Evolutionary conservation across 2,329 filamentous ascomycete species (phyloP).

Genomic region (Emmonsiellopsis sp.): DNA sequence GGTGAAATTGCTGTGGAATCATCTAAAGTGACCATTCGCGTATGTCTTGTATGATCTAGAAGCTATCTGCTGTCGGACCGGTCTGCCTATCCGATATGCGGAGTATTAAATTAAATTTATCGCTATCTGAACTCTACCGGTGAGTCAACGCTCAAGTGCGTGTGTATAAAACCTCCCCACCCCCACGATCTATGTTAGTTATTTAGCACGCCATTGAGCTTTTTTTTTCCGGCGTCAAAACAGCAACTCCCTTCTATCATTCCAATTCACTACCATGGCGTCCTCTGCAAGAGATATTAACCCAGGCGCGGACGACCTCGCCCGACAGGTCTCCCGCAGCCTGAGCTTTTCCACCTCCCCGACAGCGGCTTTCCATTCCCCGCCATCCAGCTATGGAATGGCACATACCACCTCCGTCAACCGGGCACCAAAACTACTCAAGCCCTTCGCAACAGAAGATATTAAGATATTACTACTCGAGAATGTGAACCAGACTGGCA

Average conservation of each 20-base stretch:
- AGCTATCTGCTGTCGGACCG: no score
- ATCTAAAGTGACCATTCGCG: no score
- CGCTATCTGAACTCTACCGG: no score
- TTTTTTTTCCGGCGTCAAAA: not conserved
- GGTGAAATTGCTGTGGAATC: no score
- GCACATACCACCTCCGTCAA: constrained; percentile 36
- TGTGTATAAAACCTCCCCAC: not conserved
- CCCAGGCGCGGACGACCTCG: constrained; percentile 19
- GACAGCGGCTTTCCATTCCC: constrained; percentile 64
- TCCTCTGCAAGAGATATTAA: constrained; percentile 29
- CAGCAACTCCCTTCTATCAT: not conserved
- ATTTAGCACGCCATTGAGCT: not conserved
- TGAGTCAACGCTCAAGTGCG: not conserved
- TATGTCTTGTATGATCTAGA: no score
- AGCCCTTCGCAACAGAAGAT: constrained; percentile 91
- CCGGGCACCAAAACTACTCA: constrained; percentile 59
- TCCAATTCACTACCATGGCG: constrained; percentile 16
- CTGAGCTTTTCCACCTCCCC: constrained; percentile 68
- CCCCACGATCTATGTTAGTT: not conserved
- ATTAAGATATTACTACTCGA: constrained; percentile 94
- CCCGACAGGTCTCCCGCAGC: constrained; percentile 47
- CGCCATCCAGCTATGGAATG: constrained; percentile 54
- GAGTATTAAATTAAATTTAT: not conserved
- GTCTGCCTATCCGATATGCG: no score
- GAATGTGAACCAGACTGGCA: constrained; percentile 88